Evolutionary conservation across 1,139 yeast species (phyloP).

Genomic region (Blastobotrys elegans): DNA sequence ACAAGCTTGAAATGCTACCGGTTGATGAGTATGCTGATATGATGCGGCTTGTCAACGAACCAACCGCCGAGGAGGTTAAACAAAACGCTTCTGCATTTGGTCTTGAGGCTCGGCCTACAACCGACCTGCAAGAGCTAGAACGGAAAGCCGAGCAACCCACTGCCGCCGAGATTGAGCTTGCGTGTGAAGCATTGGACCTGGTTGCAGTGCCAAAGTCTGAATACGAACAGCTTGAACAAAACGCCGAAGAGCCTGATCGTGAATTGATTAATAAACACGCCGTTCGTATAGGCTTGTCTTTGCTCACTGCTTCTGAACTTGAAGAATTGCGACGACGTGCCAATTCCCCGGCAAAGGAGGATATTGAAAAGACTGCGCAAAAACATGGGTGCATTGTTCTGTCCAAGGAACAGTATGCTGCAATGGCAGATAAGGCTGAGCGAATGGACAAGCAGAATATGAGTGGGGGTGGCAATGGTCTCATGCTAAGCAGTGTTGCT

Average conservation of each 20-base stretch:
- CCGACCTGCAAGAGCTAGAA: conserved; percentile 23
- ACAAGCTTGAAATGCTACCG: conserved; percentile 18
- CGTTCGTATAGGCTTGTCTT: conserved; percentile 27
- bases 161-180: conserved; percentile 25
- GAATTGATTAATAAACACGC: conserved; percentile 29
- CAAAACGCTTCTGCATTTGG: conserved; percentile 22
- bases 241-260: conserved; percentile 26
- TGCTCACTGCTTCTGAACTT: conserved; percentile 25
- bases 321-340: conserved; percentile 26
- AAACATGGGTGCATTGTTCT: conserved; percentile 46
- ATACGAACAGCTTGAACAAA: conserved; percentile 27
- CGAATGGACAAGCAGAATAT: conserved; percentile 14
- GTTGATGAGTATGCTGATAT: conserved; percentile 18
- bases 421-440: conserved; percentile 20
- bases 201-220: conserved; percentile 22
- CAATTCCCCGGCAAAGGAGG: conserved; percentile 28
- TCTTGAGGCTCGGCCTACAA: conserved; percentile 29
- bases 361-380: conserved; percentile 46
- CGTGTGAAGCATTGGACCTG: conserved; percentile 21
- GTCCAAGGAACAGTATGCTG: conserved; percentile 43
- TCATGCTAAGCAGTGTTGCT: conserved; percentile 27
- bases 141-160: conserved; percentile 25
- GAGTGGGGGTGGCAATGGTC: conserved; percentile 2
- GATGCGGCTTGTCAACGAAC: conserved; percentile 19
- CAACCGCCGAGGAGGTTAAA: conserved; percentile 23